These are phyloP conservation scores for Diaporthe citri DNA, from an alignment of 2,329 filamentous ascomycete genomes.

Conservation along the genomic window DNA sequence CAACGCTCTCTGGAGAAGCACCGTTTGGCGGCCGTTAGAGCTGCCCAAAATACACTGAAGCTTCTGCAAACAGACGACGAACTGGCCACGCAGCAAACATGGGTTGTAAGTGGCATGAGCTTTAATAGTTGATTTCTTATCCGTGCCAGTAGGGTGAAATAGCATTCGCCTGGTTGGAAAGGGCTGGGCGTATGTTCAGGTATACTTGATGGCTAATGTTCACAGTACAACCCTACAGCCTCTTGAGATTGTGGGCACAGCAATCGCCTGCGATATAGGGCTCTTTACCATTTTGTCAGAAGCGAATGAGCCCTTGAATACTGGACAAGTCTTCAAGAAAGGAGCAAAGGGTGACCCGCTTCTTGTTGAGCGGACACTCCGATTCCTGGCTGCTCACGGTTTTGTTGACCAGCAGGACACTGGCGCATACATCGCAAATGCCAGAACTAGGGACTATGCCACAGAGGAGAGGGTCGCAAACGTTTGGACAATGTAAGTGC, in stretches of 20 bases:
- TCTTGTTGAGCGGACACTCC: background rate
- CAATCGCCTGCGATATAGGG: constrained; percentile 2
- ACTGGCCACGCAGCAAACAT: constrained; percentile 19
- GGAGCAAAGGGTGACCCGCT: background rate
- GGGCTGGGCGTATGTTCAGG: background rate
- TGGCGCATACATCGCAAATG: background rate
- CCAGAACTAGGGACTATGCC: background rate
- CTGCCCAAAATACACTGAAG: background rate
- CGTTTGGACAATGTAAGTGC: constrained; percentile 9
- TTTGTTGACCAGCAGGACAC: background rate
- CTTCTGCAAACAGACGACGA: constrained; percentile 7
- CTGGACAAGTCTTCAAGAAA: background rate
- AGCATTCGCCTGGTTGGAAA: background rate
- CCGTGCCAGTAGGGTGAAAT: too few species aligned
- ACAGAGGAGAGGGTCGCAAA: constrained; percentile 6
- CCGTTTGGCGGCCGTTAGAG: background rate
- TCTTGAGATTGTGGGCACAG: constrained; percentile 10
- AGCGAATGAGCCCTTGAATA: background rate
- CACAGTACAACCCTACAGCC: background rate
- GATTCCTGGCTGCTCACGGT: background rate
- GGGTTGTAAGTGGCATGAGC: background rate
- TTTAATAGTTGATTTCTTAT: too few species aligned
- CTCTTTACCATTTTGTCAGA: background rate
- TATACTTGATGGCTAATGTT: background rate
- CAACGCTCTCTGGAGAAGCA: constrained; percentile 5